Base-by-base conservation (phyloP, 805 yeast species). In the Nakazawaea populi region DNA sequence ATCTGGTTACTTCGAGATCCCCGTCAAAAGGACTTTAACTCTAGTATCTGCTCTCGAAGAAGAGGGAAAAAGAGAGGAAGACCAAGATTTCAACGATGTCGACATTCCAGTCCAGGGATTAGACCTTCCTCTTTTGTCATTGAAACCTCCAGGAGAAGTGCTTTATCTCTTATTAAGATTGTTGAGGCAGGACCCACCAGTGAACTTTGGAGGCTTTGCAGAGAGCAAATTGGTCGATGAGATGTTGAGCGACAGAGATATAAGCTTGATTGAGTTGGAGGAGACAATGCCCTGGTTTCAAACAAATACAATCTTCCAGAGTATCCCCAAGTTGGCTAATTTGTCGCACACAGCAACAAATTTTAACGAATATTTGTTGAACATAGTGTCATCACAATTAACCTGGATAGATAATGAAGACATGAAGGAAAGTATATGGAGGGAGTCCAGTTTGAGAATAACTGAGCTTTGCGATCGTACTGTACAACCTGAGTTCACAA, bases 401-500 rank as follows among this genome's bases (percentile, higher is more conserved):
- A 54, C 58, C 0, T 78, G 87, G 82, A 57, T 79, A 1, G 47
- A 57, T 1, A 69, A 63, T 2, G 64, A 58, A 1, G 71, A 65
- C 0, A 60, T 60, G 6, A 66, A 63, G 39, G 75, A 71, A 10
- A 54, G 55, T 4, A 71, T 91, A 10, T 65, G 80, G 54, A 73
- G 78, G 32, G 65, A 73, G 47, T 82, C 94, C 0, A 77, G 95
- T 14, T 58, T 72, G 27, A 65, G 96, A 42, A 73, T 92, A 29
- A 79, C 96, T 0, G 94, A 89, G 56, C 82, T 82, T 53, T 86
- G 95, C 58, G 97, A 97, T 3, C 71, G 96, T 43, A 80, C 91
- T 0, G 94, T 96, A 0, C 83, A 80, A 49, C 95, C 97, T 0
- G 79, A 82, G 27, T 75, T 85, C 57, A 68, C 74, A 2, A 70